These are phyloP conservation scores for Colletotrichum trifolii DNA, from an alignment of 2,329 filamentous ascomycete genomes.

Conservation along the genomic window DNA sequence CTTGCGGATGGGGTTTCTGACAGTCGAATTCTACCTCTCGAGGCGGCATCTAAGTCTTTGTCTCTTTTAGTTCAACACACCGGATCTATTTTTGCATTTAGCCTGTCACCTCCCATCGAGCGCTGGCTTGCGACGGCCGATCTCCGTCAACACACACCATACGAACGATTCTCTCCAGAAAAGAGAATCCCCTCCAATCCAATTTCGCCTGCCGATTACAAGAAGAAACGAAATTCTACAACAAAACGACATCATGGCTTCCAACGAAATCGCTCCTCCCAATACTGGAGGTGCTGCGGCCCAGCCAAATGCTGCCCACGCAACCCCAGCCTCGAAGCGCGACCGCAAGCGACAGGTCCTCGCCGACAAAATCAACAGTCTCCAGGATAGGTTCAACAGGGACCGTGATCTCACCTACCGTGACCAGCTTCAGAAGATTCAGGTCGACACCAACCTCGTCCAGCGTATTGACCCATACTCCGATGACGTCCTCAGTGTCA, in stretches of 20 bases:
- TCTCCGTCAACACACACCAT: slow-evolving; percentile 6
- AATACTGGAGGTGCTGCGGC: slow-evolving; percentile 41
- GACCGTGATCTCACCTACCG: slow-evolving; percentile 88
- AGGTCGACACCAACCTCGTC: slow-evolving; percentile 88
- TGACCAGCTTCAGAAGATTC: slow-evolving; percentile 90
- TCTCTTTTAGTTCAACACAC: too few relatives aligned
- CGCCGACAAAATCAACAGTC: slow-evolving; percentile 79
- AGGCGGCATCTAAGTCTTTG: too few relatives aligned
- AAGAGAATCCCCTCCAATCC: slow-evolving; percentile 8
- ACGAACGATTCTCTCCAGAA: slow-evolving; percentile 5
- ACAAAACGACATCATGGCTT: slow-evolving; percentile 47
- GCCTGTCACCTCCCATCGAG: neutral
- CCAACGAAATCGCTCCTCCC: slow-evolving; percentile 50
- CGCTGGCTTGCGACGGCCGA: slow-evolving; percentile 26
- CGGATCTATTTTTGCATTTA: too few relatives aligned
- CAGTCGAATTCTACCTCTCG: too few relatives aligned
- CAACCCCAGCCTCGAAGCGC: slow-evolving; percentile 75
- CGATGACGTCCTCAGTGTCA: slow-evolving; percentile 77
- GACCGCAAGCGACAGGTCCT: slow-evolving; percentile 90
- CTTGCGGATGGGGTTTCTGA: too few relatives aligned
- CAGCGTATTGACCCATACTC: slow-evolving; percentile 86
- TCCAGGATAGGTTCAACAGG: slow-evolving; percentile 81
- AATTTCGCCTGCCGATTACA: slow-evolving; percentile 1
- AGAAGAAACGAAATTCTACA: slow-evolving; percentile 13
- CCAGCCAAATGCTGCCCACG: slow-evolving; percentile 46